Percentiles rank a stretch among this genome's conserved stretches.
phyloP scores from a whole-genome alignment of 2,329 filamentous ascomycete species.

The Didymella keratinophila region DNA sequence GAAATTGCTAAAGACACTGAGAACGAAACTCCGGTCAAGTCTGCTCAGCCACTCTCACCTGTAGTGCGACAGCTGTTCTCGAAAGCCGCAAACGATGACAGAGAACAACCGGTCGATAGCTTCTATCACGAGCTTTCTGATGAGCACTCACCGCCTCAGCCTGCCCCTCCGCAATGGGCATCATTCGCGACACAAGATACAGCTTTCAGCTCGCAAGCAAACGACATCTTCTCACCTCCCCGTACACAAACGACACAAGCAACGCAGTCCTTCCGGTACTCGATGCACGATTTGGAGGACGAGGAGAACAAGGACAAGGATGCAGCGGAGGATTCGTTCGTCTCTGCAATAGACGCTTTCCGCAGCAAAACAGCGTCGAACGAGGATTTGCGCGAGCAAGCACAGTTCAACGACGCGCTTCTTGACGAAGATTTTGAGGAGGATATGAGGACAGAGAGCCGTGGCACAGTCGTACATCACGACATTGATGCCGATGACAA shows the following conservation, averaged over 20 bases:
- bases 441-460: slow-evolving; percentile 25
- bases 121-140: slow-evolving; percentile 27
- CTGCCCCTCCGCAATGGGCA: slow-evolving; percentile 44
- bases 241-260: slow-evolving; percentile 45
- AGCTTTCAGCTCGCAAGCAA: slow-evolving; percentile 35
- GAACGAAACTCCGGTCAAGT: slow-evolving; percentile 36
- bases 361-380: slow-evolving; percentile 43
- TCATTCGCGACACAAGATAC: slow-evolving; percentile 42
- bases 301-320: slow-evolving; percentile 29
- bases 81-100: slow-evolving; percentile 37
- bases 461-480: slow-evolving; percentile 40
- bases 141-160: slow-evolving; percentile 19
- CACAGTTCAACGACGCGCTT: slow-evolving; percentile 40
- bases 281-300: slow-evolving; percentile 27
- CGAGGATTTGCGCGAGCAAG: slow-evolving; percentile 33
- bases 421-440: slow-evolving; percentile 41
- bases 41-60: slow-evolving; percentile 39
- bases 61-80: slow-evolving; percentile 41
- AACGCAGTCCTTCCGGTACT: slow-evolving; percentile 43
- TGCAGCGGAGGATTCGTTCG: slow-evolving; percentile 56
- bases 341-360: slow-evolving; percentile 57
- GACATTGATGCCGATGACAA: slow-evolving; percentile 31
- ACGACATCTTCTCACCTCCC: slow-evolving; percentile 44
- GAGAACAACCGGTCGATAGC: slow-evolving; percentile 36
- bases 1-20: slow-evolving; percentile 65